A percentile compares a stretch with the other conserved stretches of the same genome.
Evolutionary conservation across 768 basidiomycete species (phyloP).

Genomic region (Termitomyces sp.): DNA sequence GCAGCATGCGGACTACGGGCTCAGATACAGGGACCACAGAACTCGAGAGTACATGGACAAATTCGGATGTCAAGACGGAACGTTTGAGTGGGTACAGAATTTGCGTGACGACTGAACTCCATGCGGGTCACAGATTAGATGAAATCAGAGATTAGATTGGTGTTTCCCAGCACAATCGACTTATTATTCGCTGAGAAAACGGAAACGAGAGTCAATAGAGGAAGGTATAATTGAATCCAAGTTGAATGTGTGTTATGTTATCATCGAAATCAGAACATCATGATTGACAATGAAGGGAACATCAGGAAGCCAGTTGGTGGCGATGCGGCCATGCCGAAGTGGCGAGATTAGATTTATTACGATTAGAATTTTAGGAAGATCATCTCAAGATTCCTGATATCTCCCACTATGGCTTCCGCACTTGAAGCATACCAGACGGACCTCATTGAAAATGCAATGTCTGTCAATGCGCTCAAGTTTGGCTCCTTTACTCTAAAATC

Average conservation of each 20-base stretch:
- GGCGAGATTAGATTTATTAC: not conserved
- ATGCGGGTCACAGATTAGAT: not conserved
- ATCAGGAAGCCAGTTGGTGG: not conserved
- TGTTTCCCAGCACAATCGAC: too few species aligned
- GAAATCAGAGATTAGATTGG: not conserved
- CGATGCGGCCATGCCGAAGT: not conserved
- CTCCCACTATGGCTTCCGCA: slow-evolving; percentile 18
- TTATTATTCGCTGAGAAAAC: not conserved
- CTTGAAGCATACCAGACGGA: slow-evolving; percentile 51
- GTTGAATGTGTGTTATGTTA: not conserved
- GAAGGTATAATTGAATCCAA: not conserved
- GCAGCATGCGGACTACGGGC: slow-evolving; percentile 3
- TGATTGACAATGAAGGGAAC: not conserved
- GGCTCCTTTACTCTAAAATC: slow-evolving; percentile 93
- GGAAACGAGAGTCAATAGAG: not conserved
- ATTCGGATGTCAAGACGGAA: not conserved
- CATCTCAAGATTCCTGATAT: not conserved
- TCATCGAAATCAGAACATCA: not conserved
- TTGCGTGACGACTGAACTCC: not conserved
- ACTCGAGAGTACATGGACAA: not conserved
- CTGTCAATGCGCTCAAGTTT: slow-evolving; percentile 76
- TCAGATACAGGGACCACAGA: not conserved
- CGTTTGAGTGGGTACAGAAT: not conserved
- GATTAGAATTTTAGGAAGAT: not conserved
- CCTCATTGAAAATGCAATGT: slow-evolving; percentile 64